Base-by-base conservation (phyloP, 179 eudicot species). In the Spinacia oleracea region DNA sequence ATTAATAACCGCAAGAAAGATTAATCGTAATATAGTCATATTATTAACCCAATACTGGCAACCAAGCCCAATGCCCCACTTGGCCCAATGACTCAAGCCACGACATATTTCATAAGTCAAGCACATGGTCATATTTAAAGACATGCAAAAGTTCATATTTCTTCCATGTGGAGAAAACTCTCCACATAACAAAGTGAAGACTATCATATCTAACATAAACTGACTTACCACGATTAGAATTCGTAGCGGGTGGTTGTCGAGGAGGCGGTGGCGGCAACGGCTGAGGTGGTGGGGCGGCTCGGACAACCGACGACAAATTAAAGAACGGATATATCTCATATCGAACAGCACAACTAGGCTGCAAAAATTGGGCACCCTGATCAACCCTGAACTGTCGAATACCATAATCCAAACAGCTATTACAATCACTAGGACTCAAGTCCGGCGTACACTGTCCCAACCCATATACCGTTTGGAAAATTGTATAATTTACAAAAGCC, bases 361-460 rank as follows among this genome's bases (percentile, higher is more conserved):
- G 27, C 70, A 72, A 72, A 1, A 62, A 21, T 11, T 76, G 70
- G 9, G 63, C 82, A 32, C 84, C 84, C 16, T 40, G 78, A 32
- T 25, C 50, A 1, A 15, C 8, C 62, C 42, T 21, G 55, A 86
- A 68, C 3, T n/a, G 0, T 6, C 12, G 5, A 32, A 78, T 48
- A 11, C 76, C 76, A 9, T 12, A 14, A 9, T n/a, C 27, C 25
- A 86, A 76, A 58, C 89, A 86, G 4, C 3, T 6, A 12, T 67
- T 38, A 68, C 89, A 84, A 62, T 82, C 85, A 16, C 25, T 12
- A n/a, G 76, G 21, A 16, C 70, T 77, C 55, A 86, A 78, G 77
- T 86, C 82, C 15, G 80, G 78, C 16, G 88, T 83, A 75, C 88
- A 85, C 79, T 85, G 86, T 12, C 42, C 86, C 70, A 81, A 32